Evolutionary conservation across 1,284 basidiomycete genomes (phyloP), one percentile per base, ranked within the genome.

Genomic region (Singerocomus inundabilis): DNA sequence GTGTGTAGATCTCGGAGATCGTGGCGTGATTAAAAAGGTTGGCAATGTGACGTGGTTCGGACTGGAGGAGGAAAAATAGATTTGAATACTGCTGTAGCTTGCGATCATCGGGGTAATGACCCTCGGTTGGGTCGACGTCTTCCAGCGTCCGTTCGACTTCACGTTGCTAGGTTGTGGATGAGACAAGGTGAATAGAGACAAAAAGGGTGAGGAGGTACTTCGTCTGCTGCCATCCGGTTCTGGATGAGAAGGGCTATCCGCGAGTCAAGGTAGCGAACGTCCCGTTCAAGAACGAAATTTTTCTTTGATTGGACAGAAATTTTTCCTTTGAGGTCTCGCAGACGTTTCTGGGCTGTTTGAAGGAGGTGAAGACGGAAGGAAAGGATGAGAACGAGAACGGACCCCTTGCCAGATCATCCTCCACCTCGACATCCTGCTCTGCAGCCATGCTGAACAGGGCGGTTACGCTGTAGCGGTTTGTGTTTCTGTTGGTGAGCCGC

Each of bases 231-330:
- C 90, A 98, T 98, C 55, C 94, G 81, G 68, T 99, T 98, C 72
- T 98, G 94, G 64, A 99, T 99, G 57, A 99, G 81, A 38, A 99
- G 78, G 7, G 95, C 97, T 67, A 99, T 99, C 47, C 97, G 85
- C 40, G 91, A 93, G 75, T 99, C 97, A 46, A 99, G 85, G 71
- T 99, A 99, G 43, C 97, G 88, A 33, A 99, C 97, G 71, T 99
- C 97, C 41, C 96, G 84, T 70, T 99, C 96, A 28, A 99, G 81
- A 26, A 99, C 93, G 67, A 99, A 99, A 74, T 99, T 99, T 81
- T 96, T 98, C 80, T 99, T 99, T 47, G 92, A 96, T 74, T 99
- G 97, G 0, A 92, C 88, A 21, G 94, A 98, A 58, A 99, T 99
- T 63, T 93, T 90, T n/a, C 88, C 82, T 74, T 99, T 99, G 60